These are phyloP conservation scores for Novakomyces olei DNA, from an alignment of 805 yeast species.

Conservation along the genomic window DNA sequence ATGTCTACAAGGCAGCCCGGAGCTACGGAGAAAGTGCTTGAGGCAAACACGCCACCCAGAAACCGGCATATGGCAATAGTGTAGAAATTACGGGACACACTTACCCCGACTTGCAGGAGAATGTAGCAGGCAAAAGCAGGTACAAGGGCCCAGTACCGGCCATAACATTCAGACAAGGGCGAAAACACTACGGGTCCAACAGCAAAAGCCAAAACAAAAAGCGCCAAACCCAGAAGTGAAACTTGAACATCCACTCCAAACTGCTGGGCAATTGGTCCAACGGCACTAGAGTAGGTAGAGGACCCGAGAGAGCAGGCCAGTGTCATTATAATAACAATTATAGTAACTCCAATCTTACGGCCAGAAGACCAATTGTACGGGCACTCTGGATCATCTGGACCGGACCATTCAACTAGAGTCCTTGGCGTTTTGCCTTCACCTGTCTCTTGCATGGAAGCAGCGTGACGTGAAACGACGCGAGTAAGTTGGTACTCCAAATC, in stretches of 20 bases:
- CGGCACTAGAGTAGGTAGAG: constrained; percentile 40
- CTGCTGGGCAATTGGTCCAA: constrained; percentile 23
- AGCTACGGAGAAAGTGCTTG: background rate
- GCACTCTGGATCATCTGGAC: constrained; percentile 7
- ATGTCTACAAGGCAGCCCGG: constrained; percentile 52
- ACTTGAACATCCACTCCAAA: constrained; percentile 43
- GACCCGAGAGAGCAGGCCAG: constrained; percentile 25
- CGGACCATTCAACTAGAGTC: no score
- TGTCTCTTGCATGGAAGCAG: no score
- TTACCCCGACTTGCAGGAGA: constrained; percentile 6
- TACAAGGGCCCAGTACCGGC: background rate
- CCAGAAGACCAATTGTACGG: background rate
- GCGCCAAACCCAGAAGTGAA: constrained; percentile 48
- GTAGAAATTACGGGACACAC: background rate
- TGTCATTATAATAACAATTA: constrained; percentile 1
- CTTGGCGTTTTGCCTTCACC: no score
- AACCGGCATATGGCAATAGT: constrained; percentile 19
- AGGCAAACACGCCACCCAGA: constrained; percentile 37
- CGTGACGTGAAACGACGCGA: no score
- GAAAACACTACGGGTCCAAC: constrained; percentile 71
- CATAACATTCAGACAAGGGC: constrained; percentile 40
- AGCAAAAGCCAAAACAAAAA: constrained; percentile 57
- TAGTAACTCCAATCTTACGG: background rate
- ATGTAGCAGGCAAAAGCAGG: constrained; percentile 18
- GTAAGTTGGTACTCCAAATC: no score